These are phyloP conservation scores for Globisporangium nodosum DNA, from an alignment of 352 stramenopile genomes.

Conservation along the genomic window DNA sequence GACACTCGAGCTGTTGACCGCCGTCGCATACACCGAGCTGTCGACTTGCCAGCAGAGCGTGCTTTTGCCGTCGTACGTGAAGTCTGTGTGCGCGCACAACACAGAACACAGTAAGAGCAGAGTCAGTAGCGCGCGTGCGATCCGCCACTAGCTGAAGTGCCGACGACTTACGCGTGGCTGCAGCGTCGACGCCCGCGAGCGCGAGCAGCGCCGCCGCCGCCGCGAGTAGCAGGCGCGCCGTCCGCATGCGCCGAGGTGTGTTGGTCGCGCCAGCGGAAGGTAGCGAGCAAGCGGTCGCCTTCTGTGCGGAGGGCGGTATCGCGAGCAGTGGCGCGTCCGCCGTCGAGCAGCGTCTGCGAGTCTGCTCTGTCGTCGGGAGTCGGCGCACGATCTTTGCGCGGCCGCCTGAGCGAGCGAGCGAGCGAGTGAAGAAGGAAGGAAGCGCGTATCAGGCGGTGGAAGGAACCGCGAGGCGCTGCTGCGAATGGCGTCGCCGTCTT, in stretches of 20 bases:
- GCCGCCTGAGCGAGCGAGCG: no score
- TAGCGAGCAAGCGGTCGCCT: neutral
- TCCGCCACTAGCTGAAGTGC: neutral
- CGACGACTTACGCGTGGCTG: conserved; percentile 5
- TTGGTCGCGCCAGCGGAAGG: neutral
- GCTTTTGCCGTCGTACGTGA: conserved; percentile 31
- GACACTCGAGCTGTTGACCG: conserved; percentile 31
- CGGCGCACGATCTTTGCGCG: neutral
- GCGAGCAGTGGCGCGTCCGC: neutral
- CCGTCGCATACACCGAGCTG: conserved; percentile 46
- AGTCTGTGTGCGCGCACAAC: conserved; percentile 7
- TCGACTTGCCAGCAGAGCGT: conserved; percentile 63
- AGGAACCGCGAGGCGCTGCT: neutral
- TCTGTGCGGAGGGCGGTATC: neutral
- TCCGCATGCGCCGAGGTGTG: neutral
- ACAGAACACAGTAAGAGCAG: neutral
- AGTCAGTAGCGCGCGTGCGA: neutral
- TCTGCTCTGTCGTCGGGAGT: neutral
- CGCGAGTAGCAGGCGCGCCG: neutral
- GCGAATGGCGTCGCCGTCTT: neutral
- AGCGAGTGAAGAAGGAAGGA: no score
- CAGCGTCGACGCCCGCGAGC: conserved; percentile 4
- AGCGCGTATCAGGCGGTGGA: neutral
- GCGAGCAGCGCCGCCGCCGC: neutral
- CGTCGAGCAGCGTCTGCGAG: neutral